Percentiles rank a stretch among this genome's conserved stretches.
Conservation (phyloP, 2,329 filamentous ascomycete genomes). For the Sporothrix schenckii region DNA sequence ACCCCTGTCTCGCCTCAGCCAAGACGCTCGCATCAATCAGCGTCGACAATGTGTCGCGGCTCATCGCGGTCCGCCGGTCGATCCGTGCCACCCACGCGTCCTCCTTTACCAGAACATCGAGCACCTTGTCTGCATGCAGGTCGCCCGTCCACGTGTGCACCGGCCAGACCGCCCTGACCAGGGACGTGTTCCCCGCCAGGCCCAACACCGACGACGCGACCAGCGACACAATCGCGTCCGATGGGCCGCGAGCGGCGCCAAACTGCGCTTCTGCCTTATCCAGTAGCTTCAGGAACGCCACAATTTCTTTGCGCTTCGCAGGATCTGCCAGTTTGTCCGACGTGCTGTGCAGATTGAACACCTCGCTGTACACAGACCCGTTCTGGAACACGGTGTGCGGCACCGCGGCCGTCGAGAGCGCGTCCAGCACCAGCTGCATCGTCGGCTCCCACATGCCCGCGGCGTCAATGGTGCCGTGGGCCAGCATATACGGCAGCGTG, state of each 20-base stretch:
- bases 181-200: constrained; percentile 32
- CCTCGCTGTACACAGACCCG: constrained; percentile 42
- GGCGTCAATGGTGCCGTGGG: constrained; percentile 39
- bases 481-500: constrained; percentile 42
- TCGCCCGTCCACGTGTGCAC: constrained; percentile 41
- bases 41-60: constrained; percentile 16
- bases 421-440: constrained; percentile 41
- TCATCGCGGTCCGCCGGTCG: constrained; percentile 23
- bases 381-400: constrained; percentile 41
- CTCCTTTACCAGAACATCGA: constrained; percentile 24
- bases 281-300: constrained; percentile 41
- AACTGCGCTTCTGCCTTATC: constrained; percentile 42
- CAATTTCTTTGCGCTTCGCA: constrained; percentile 40
- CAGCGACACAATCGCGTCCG: constrained; percentile 38
- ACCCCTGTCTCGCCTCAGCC: constrained; percentile 40
- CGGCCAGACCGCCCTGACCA: constrained; percentile 39
- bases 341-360: constrained; percentile 44
- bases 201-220: constrained; percentile 39
- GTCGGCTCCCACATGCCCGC: constrained; percentile 45
- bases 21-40: constrained; percentile 28
- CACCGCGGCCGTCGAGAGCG: constrained; percentile 37
- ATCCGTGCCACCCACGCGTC: constrained; percentile 29
- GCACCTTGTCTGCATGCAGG: constrained; percentile 22
- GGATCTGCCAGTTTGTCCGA: constrained; percentile 41
- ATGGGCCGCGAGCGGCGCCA: constrained; percentile 32